These are phyloP conservation scores for Beauveria sp. DNA, from an alignment of 2,329 filamentous ascomycete genomes.

Conservation along the genomic window DNA sequence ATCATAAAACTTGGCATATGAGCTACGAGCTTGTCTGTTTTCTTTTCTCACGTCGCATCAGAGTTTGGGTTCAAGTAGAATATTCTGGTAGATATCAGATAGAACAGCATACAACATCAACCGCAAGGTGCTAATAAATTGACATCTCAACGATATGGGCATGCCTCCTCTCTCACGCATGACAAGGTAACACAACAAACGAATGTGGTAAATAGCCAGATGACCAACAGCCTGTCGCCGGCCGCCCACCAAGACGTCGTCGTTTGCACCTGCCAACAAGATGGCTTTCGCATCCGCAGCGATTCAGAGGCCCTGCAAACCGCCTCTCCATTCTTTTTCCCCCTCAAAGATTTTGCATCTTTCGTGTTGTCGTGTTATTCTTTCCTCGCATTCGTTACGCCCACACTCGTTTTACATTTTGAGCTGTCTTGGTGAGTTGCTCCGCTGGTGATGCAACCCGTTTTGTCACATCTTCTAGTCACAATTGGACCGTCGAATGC, in stretches of 20 bases:
- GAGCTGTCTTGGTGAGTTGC: neutral
- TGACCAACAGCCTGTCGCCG: neutral
- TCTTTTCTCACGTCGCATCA: conserved; percentile 3
- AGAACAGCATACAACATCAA: neutral
- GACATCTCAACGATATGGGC: neutral
- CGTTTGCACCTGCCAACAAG: neutral
- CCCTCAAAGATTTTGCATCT: neutral
- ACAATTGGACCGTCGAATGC: neutral
- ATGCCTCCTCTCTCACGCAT: too few relatives aligned
- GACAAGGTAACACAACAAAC: too few relatives aligned
- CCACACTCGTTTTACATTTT: neutral
- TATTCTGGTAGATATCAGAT: neutral
- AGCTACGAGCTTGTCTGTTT: conserved; percentile 12
- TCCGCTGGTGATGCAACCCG: neutral
- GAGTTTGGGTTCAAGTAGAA: neutral
- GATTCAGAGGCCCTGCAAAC: neutral
- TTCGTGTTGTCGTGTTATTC: neutral
- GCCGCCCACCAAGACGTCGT: neutral
- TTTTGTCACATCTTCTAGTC: neutral
- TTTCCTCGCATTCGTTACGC: neutral
- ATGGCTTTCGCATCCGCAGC: neutral
- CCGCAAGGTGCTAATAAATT: neutral
- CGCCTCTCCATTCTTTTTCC: neutral
- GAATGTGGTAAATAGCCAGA: too few relatives aligned
- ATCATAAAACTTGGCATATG: neutral